A percentile compares a stretch with the other conserved stretches of the same genome.
Conservation (phyloP, 2,329 filamentous ascomycete genomes). For the Diplocarpon mali region DNA sequence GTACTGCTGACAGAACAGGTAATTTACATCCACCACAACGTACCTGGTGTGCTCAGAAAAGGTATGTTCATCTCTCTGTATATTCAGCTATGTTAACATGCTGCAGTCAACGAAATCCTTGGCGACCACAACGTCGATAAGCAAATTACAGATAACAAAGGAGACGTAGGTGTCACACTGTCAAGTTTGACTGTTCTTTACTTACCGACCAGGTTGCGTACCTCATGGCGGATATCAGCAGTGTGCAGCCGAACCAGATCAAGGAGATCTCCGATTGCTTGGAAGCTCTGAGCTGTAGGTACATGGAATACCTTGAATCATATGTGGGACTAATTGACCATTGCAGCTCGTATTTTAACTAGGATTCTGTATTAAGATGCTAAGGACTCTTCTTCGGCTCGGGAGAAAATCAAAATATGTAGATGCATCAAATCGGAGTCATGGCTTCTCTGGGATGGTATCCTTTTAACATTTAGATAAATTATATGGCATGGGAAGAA, state of each 20-base stretch:
- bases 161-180: conserved; percentile 52
- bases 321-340: not conserved
- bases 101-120: conserved; percentile 79
- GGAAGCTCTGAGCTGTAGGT: conserved; percentile 69
- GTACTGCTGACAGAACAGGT: conserved; percentile 37
- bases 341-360: conserved; percentile 29
- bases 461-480: not conserved
- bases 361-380: conserved; percentile 28
- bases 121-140: conserved; percentile 97
- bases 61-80: conserved; percentile 33
- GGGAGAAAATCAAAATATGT: conserved; percentile 2
- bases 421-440: conserved; percentile 21
- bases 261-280: conserved; percentile 76
- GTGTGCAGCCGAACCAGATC: conserved; percentile 69
- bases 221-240: conserved; percentile 93
- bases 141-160: conserved; percentile 92
- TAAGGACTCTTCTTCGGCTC: not conserved
- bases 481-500: too few relatives aligned
- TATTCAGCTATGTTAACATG: conserved; percentile 11
- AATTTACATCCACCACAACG: conserved; percentile 94
- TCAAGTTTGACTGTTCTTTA: not conserved
- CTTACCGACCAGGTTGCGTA: conserved; percentile 57
- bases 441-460: conserved; percentile 11
- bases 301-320: not conserved
- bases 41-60: conserved; percentile 86